Percentiles rank a stretch among this genome's conserved stretches.
Evolutionary conservation across 2,329 filamentous ascomycete genomes (phyloP).

Genomic region (Neonectria faginata): DNA sequence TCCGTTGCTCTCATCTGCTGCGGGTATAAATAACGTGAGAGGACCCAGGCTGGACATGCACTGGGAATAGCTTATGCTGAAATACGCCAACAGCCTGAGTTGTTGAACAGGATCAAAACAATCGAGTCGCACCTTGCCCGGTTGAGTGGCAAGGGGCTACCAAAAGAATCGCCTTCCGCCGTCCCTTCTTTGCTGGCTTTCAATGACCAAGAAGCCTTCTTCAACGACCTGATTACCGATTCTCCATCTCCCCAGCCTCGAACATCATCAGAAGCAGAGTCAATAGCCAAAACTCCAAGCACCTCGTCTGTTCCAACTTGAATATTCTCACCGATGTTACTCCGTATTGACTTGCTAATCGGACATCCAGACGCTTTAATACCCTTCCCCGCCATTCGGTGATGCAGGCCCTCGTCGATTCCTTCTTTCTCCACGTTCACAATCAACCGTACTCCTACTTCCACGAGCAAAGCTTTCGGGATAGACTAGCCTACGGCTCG

Average conservation of each 20-base stretch:
- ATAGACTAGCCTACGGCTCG: conserved; percentile 5
- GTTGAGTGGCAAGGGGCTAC: conserved; percentile 15
- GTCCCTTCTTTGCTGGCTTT: neutral
- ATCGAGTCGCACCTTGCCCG: conserved; percentile 27
- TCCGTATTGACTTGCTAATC: neutral
- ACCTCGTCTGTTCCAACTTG: neutral
- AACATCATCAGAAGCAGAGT: neutral
- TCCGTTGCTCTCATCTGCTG: neutral
- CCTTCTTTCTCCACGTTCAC: conserved; percentile 23
- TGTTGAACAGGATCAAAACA: conserved; percentile 23
- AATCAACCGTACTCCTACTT: conserved; percentile 31
- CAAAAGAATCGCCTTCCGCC: neutral
- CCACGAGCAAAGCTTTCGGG: conserved; percentile 26
- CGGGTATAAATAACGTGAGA: conserved; percentile 13
- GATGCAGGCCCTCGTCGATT: conserved; percentile 15
- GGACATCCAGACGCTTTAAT: neutral
- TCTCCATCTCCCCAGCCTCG: neutral
- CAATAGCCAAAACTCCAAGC: neutral
- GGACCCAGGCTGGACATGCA: neutral
- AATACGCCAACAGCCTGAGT: conserved; percentile 6
- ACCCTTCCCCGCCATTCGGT: conserved; percentile 12
- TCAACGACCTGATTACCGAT: neutral
- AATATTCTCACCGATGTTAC: neutral
- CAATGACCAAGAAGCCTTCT: neutral
- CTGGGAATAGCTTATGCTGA: neutral